Conservation (phyloP, 345 rosid genomes). For the Eucalyptus tenuipes region DNA sequence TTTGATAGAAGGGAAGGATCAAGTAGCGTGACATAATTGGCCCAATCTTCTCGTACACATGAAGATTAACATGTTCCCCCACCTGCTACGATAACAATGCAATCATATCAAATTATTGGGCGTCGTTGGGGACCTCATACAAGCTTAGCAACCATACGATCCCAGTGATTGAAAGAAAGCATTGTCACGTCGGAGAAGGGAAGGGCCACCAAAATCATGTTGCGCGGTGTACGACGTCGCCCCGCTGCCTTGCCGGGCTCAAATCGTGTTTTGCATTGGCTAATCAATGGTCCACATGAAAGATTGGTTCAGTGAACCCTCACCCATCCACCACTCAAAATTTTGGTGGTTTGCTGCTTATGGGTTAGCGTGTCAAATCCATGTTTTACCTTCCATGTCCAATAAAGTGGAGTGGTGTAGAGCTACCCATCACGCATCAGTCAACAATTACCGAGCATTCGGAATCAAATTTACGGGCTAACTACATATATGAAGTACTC, state of each 20-base stretch:
- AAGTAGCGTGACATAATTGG: not conserved
- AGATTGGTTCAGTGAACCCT: not conserved
- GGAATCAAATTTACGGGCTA: not conserved
- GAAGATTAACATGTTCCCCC: not conserved
- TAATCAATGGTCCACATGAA: not conserved
- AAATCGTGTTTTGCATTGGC: not conserved
- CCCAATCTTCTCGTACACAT: not conserved
- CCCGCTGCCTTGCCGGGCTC: not conserved
- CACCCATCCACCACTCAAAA: not conserved
- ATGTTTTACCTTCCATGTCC: not conserved
- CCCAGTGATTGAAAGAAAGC: not conserved
- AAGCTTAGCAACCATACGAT: not conserved
- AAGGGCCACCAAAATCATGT: not conserved
- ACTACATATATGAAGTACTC: not conserved
- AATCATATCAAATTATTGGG: not conserved
- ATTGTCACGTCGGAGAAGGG: not conserved
- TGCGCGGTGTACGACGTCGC: not conserved
- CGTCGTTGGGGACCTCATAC: not conserved
- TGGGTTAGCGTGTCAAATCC: not conserved
- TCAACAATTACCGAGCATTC: not conserved
- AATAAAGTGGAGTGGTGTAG: not conserved
- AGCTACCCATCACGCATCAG: not conserved
- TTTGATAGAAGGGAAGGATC: not conserved
- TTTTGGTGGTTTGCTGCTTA: not conserved
- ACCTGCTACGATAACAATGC: not conserved